phyloP scores from a whole-genome alignment of 306 rosid genomes.

The Carpinus viminea region DNA sequence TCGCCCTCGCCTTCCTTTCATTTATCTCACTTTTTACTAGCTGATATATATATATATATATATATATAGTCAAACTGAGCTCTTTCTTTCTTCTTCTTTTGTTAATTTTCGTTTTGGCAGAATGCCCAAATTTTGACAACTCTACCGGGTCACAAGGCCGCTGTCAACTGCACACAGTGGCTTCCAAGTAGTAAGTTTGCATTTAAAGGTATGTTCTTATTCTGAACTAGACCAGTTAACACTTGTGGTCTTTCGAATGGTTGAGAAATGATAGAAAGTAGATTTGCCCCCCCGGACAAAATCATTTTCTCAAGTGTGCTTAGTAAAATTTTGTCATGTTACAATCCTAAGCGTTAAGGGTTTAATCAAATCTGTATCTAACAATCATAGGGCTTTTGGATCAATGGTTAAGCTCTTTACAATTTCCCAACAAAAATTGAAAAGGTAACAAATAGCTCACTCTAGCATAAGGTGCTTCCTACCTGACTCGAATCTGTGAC shows the following conservation, averaged over 20 bases:
- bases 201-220: constrained; percentile 59
- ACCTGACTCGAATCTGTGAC: too few relatives aligned
- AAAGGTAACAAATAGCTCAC: too few relatives aligned
- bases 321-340: background rate
- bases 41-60: background rate
- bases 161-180: constrained; percentile 95
- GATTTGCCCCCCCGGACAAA: background rate
- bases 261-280: background rate
- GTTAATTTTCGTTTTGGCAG: constrained; percentile 36
- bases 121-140: constrained; percentile 89
- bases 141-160: constrained; percentile 82
- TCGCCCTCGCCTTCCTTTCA: background rate
- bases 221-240: constrained; percentile 17
- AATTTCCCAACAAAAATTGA: too few relatives aligned
- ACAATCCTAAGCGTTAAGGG: too few relatives aligned
- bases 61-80: background rate
- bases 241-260: background rate
- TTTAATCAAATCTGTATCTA: too few relatives aligned
- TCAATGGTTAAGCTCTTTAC: too few relatives aligned
- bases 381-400: too few relatives aligned
- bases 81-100: background rate
- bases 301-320: background rate
- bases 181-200: constrained; percentile 71
- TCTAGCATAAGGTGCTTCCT: too few relatives aligned
- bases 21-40: background rate